These are phyloP conservation scores for Nicotiana benthamiana DNA, from an alignment of 257 asterid genomes.

Conservation along the genomic window DNA sequence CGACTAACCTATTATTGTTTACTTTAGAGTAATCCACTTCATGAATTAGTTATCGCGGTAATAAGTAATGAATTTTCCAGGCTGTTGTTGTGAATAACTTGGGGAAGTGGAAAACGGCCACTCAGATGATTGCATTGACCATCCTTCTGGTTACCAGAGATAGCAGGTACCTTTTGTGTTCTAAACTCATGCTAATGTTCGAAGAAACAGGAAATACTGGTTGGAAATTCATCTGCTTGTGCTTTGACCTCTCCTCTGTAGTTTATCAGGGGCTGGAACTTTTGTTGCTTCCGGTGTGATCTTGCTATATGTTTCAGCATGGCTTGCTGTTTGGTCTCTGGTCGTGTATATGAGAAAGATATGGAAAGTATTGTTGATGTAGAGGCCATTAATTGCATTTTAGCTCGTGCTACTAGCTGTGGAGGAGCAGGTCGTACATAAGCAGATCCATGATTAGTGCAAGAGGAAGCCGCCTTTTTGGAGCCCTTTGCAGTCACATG, in stretches of 20 bases:
- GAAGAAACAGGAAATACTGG: no score
- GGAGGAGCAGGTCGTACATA: neutral
- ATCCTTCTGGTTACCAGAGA: constrained; percentile 82
- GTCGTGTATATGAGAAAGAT: constrained; percentile 66
- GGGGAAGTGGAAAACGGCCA: constrained; percentile 98
- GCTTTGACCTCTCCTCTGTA: constrained; percentile 14
- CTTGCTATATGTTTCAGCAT: constrained; percentile 73
- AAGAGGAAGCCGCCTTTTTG: neutral
- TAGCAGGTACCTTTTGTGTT: constrained; percentile 42
- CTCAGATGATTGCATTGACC: constrained; percentile 88
- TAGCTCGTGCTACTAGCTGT: constrained; percentile 1
- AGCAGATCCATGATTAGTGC: neutral
- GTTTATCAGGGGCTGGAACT: constrained; percentile 47
- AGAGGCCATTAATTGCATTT: constrained; percentile 8
- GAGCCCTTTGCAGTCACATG: neutral
- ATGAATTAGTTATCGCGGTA: neutral
- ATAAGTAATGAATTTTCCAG: constrained; percentile 29
- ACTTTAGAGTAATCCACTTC: neutral
- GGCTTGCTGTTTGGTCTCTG: constrained; percentile 80
- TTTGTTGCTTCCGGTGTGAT: constrained; percentile 54
- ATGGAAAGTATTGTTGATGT: constrained; percentile 55
- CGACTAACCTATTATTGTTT: neutral
- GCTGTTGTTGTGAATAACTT: constrained; percentile 91
- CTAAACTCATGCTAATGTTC: neutral
- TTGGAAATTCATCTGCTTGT: neutral